Base-by-base conservation (phyloP, 2,329 filamentous ascomycete species). In the Graphiopsis chlorocephala region DNA sequence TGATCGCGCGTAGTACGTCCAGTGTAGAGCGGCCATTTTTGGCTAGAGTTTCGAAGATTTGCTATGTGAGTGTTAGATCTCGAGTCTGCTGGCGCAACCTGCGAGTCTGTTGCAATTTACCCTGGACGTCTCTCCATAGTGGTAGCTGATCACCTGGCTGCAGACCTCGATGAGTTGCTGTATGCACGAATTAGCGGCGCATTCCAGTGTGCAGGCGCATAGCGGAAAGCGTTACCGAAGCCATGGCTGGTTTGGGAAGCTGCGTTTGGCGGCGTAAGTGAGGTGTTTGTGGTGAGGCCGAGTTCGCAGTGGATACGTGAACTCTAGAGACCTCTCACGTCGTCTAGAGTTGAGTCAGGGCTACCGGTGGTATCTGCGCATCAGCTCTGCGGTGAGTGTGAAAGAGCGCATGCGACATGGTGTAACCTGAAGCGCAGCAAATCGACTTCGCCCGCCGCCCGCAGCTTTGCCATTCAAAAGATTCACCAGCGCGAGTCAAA, bases 51-150 rank as follows among this genome's bases (percentile, higher is more conserved):
- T 88, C 85, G 74, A 96, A 92, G 74, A 98, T 93, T 79, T 91
- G 90, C 93, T 98, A 53, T 58, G 55, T 47, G 38, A 58, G 15
- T 52, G 62, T 64, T 59, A 64, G 62, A 64, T 48, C 28, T 47
- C 53, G 53, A 52, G 38, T 64, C 62, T 59, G 45, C 17, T 14
- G 23, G 55, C 62, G 62, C 62, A 38, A 50, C n/a, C 35, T 26
- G 28, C 52, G 42, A 50, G 28, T 53, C 29, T 42, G 33, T 25
- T 55, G 31, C 53, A 53, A 82, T 90, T 74, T 90, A 97, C 94
- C 76, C 92, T 92, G 68, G 93, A 92, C 65, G 98, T 87, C 80
- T 96, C 91, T 75, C 95, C 95, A 78, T 95, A 94, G 66, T 91
- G 85, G 76, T 97, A 93, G 75, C 93, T 88, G 68, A 98, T 89